Evolutionary conservation across 1,284 basidiomycete species (phyloP), one percentile per base, ranked within the genome.

Genomic region (Marasmius oreades): DNA sequence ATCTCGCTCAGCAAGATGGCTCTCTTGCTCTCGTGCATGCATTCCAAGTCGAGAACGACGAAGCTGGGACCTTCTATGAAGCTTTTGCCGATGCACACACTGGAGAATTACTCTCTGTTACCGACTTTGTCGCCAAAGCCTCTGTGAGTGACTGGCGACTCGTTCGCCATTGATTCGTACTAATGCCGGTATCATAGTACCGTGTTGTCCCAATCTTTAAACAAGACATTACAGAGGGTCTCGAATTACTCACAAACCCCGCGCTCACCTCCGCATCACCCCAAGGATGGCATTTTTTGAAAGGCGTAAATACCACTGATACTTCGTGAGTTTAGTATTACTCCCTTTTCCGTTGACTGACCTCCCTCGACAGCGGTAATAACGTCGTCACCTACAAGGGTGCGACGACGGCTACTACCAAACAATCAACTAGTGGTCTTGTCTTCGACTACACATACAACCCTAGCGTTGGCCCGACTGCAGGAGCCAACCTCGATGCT

Each of bases 41-140:
- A 51, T 66, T 80, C 53, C 78, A 82, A 67, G 76, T 84, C 51
- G 77, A 79, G 65, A 81, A 80, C 57, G 75, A 77, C 18, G 69
- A 68, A 59, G 70, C 74, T 34, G 76, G 78, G 55, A 74, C 77
- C 26, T 86, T 82, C 82, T 78, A 78, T 63, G 80, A 85, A 69
- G 84, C 81, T 0, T 83, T 81, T 64, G 78, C 86, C 48, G 82
- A 85, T 59, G 80, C 81, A 16, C 75, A 79, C 60, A 70, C 74
- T 26, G 80, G 80, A 22, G 76, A 82, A 46, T 66, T 86, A 34
- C 64, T 83, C 12, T 73, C 76, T 28, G 73, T 84, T 18, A 78
- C 77, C 50, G 81, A 86, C 66, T 87, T 79, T 59, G 77, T 78
- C 22, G 66, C 73, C 6, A 67, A 78, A 51, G 73, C 76, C 23